These are phyloP conservation scores for Martiniozyma abietophila DNA, from an alignment of 805 yeast genomes.

Conservation along the genomic window DNA sequence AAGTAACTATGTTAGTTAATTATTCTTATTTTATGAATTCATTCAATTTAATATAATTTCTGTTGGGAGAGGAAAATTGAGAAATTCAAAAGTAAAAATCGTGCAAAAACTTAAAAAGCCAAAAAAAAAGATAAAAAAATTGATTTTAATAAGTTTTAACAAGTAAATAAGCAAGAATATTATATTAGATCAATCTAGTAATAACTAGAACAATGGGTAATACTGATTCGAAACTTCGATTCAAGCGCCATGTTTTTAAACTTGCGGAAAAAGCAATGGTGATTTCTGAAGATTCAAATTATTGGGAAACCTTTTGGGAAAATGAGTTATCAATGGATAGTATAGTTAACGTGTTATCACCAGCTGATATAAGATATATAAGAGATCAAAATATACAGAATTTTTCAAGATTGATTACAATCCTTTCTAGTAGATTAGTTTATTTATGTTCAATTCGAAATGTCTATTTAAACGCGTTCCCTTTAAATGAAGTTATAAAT, in stretches of 20 bases:
- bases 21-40: too few relatives aligned
- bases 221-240: conserved; percentile 55
- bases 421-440: conserved; percentile 28
- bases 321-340: conserved; percentile 46
- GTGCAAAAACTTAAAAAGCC: too few relatives aligned
- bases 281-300: conserved; percentile 27
- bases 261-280: conserved; percentile 39
- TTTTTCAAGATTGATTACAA: conserved; percentile 43
- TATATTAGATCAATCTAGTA: background rate
- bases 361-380: conserved; percentile 48
- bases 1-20: too few relatives aligned
- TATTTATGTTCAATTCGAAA: conserved; percentile 16
- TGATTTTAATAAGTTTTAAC: too few relatives aligned
- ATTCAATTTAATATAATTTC: too few relatives aligned
- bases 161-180: too few relatives aligned
- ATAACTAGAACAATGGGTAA: conserved; percentile 45
- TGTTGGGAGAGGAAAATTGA: too few relatives aligned
- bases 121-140: too few relatives aligned
- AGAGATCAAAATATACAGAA: conserved; percentile 50
- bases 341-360: conserved; percentile 46
- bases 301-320: conserved; percentile 39
- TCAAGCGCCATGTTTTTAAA: conserved; percentile 51
- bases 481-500: conserved; percentile 37
- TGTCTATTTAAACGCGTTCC: conserved; percentile 21
- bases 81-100: too few relatives aligned